A percentile compares a stretch with the other conserved stretches of the same genome.
These are phyloP conservation scores for Cryptosporidium meleagridis DNA, from an alignment of 169 alveolate genomes.

Conservation along the genomic window DNA sequence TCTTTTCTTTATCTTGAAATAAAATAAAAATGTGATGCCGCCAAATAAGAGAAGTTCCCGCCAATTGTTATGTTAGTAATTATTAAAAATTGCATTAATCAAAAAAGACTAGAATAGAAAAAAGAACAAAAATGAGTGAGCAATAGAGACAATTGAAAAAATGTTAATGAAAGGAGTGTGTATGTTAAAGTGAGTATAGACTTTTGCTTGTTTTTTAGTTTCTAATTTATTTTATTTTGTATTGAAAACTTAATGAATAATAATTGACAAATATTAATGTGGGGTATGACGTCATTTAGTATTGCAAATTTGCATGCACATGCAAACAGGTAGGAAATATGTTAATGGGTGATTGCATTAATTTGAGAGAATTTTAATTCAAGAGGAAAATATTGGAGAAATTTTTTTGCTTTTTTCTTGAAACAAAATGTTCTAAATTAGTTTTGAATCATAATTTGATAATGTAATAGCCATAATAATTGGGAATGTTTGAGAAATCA, in stretches of 20 bases:
- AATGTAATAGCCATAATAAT: background rate
- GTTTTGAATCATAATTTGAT: background rate
- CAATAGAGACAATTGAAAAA: too few relatives aligned
- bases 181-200: too few relatives aligned
- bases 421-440: background rate
- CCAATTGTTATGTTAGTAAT: background rate
- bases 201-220: too few relatives aligned
- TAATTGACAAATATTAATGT: background rate
- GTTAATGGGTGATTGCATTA: background rate
- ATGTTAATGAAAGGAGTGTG: background rate
- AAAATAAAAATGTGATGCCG: background rate
- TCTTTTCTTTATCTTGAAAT: background rate
- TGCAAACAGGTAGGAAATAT: background rate
- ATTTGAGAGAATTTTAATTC: background rate
- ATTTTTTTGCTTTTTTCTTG: too few relatives aligned
- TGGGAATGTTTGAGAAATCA: too few relatives aligned
- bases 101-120: too few relatives aligned
- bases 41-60: background rate
- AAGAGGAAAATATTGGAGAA: background rate
- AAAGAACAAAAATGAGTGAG: too few relatives aligned
- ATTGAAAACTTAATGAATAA: too few relatives aligned
- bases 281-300: slow-evolving; percentile 31
- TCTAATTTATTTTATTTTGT: too few relatives aligned
- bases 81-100: background rate
- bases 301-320: slow-evolving; percentile 28